A percentile compares a stretch with the other conserved stretches of the same genome.
Evolutionary conservation across 768 basidiomycete genomes (phyloP).

Genomic region (Lactarius akahatsu): DNA sequence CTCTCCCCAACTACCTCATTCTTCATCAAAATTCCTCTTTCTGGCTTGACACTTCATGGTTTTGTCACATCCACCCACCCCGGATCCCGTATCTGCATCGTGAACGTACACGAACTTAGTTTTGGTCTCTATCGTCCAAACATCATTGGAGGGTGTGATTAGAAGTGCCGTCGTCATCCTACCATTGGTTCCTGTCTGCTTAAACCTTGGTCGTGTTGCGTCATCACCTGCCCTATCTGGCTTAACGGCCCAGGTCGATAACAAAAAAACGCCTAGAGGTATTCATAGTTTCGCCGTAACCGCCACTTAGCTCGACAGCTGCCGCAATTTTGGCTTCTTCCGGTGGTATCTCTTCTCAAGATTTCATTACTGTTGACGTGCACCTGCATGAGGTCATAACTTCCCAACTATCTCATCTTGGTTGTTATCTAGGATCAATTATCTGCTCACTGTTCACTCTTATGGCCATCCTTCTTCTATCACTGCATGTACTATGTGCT

Average conservation of each 20-base stretch:
- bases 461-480: slow-evolving; percentile 15
- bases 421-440: slow-evolving; percentile 9
- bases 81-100: slow-evolving; percentile 9
- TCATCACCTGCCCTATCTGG: slow-evolving; percentile 24
- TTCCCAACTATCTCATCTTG: slow-evolving; percentile 16
- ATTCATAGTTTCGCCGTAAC: slow-evolving; percentile 14
- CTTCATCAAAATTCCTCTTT: slow-evolving; percentile 1
- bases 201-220: slow-evolving; percentile 18
- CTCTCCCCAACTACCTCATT: neutral
- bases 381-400: slow-evolving; percentile 22
- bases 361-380: slow-evolving; percentile 13
- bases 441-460: slow-evolving; percentile 8
- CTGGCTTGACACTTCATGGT: neutral
- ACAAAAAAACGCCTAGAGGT: slow-evolving; percentile 13
- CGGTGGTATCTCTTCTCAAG: slow-evolving; percentile 4
- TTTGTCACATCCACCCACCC: slow-evolving; percentile 14
- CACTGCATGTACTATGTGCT: slow-evolving; percentile 10
- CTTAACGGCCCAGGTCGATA: slow-evolving; percentile 16
- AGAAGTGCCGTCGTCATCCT: slow-evolving; percentile 13
- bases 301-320: neutral
- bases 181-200: slow-evolving; percentile 20
- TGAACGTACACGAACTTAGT: slow-evolving; percentile 18
- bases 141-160: slow-evolving; percentile 11
- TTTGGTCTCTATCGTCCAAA: slow-evolving; percentile 19
- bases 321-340: slow-evolving; percentile 21